phyloP scores from a whole-genome alignment of 768 basidiomycete species.

The Obba rivulosa region DNA sequence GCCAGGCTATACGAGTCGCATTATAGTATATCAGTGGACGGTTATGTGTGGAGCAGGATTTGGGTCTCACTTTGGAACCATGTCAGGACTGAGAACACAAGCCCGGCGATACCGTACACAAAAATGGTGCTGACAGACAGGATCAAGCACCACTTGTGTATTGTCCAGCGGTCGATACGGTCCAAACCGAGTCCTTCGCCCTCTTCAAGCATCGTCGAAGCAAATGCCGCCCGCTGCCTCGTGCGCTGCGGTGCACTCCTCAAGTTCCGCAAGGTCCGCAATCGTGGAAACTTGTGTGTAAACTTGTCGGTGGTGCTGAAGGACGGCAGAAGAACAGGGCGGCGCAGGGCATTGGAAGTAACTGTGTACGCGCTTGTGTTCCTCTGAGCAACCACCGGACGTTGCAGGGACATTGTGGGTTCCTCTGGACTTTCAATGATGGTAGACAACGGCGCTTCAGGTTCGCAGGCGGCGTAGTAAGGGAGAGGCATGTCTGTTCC shows the following conservation, averaged over 20 bases:
- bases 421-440: too few species aligned
- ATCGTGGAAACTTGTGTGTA: slow-evolving; percentile 48
- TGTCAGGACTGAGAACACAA: slow-evolving; percentile 49
- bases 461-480: too few species aligned
- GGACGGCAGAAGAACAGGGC: slow-evolving; percentile 12
- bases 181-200: slow-evolving; percentile 34
- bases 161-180: slow-evolving; percentile 46
- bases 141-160: slow-evolving; percentile 57
- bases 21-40: neutral
- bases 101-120: slow-evolving; percentile 43
- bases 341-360: neutral
- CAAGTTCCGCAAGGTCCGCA: slow-evolving; percentile 20
- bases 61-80: slow-evolving; percentile 51
- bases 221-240: slow-evolving; percentile 8
- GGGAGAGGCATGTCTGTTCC: neutral
- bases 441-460: too few species aligned
- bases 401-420: too few species aligned
- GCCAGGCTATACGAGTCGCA: slow-evolving; percentile 52
- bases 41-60: neutral
- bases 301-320: slow-evolving; percentile 32
- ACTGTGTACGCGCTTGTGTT: too few species aligned
- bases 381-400: too few species aligned
- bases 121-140: slow-evolving; percentile 52
- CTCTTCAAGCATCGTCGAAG: slow-evolving; percentile 28
- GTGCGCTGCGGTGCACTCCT: slow-evolving; percentile 1